These are phyloP conservation scores for Apiospora koreana DNA, from an alignment of 2,329 filamentous ascomycete species.

Conservation along the genomic window DNA sequence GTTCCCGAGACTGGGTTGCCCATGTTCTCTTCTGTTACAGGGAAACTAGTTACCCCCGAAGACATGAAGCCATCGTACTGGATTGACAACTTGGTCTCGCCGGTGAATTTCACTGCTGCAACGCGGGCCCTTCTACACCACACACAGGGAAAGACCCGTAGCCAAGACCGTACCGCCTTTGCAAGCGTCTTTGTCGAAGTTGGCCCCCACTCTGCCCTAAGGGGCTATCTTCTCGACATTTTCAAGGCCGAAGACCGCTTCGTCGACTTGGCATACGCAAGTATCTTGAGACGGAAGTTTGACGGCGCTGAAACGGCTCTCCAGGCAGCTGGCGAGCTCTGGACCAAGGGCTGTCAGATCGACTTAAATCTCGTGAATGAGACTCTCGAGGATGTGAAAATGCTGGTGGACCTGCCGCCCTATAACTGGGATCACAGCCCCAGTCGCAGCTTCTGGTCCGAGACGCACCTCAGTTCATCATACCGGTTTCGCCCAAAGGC, in stretches of 20 bases:
- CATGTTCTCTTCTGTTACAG: background rate
- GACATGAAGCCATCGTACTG: background rate
- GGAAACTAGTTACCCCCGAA: background rate
- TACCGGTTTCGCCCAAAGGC: constrained; percentile 45
- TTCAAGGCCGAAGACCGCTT: background rate
- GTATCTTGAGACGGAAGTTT: constrained; percentile 19
- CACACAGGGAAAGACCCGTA: background rate
- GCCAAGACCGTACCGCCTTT: background rate
- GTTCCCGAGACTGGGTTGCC: background rate
- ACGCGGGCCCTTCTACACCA: background rate
- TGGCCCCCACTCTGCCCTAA: constrained; percentile 25
- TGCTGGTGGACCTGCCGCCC: constrained; percentile 47
- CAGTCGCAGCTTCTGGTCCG: constrained; percentile 52
- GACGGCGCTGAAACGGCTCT: constrained; percentile 21
- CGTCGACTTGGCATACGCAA: constrained; percentile 18
- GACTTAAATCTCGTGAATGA: constrained; percentile 22
- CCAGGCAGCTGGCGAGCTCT: constrained; percentile 22
- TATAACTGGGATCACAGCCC: constrained; percentile 56
- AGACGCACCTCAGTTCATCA: constrained; percentile 45
- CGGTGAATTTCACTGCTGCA: background rate
- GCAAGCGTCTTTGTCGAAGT: constrained; percentile 23
- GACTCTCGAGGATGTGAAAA: constrained; percentile 18
- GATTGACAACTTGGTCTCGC: background rate
- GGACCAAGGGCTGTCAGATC: constrained; percentile 20
- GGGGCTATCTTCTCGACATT: constrained; percentile 25